Conservation (phyloP, 2,329 filamentous ascomycete genomes). For the Calcarisporium arbuscula region DNA sequence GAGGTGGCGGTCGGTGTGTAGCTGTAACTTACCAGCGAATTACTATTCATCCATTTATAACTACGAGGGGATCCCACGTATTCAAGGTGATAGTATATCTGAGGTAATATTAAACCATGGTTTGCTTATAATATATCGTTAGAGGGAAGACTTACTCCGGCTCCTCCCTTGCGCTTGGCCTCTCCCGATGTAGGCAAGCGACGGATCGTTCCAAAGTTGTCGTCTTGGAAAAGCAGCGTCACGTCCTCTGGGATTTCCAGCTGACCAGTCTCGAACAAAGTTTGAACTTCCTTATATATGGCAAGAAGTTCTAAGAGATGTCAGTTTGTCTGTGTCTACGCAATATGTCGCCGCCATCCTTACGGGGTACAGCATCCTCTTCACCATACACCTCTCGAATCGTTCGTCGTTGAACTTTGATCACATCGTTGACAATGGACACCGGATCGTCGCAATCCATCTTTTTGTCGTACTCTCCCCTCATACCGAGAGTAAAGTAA, state of each 20-base stretch:
- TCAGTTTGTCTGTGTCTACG: constrained; percentile 7
- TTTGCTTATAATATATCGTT: constrained; percentile 10
- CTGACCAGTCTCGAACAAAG: constrained; percentile 55
- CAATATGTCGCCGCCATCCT: constrained; percentile 12
- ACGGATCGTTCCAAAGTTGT: constrained; percentile 56
- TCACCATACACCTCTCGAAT: constrained; percentile 44
- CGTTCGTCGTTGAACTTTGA: constrained; percentile 47
- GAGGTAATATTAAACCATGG: too few species aligned
- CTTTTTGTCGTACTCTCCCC: constrained; percentile 51
- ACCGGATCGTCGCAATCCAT: constrained; percentile 45
- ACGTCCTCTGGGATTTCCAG: constrained; percentile 55
- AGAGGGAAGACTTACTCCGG: constrained; percentile 36
- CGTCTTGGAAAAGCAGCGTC: constrained; percentile 56
- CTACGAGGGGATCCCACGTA: constrained; percentile 56
- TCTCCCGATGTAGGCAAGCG: constrained; percentile 50
- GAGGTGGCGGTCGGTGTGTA: neutral
- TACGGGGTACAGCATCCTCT: constrained; percentile 34
- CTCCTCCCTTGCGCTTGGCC: constrained; percentile 44
- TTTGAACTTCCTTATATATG: constrained; percentile 60
- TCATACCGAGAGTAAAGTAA: constrained; percentile 53
- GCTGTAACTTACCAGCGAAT: constrained; percentile 37
- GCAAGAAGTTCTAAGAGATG: constrained; percentile 48
- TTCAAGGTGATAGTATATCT: constrained; percentile 50
- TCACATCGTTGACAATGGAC: constrained; percentile 44
- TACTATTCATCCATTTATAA: constrained; percentile 59